phyloP scores from a whole-genome alignment of 352 stramenopile species.

The Pythium monospermum region DNA sequence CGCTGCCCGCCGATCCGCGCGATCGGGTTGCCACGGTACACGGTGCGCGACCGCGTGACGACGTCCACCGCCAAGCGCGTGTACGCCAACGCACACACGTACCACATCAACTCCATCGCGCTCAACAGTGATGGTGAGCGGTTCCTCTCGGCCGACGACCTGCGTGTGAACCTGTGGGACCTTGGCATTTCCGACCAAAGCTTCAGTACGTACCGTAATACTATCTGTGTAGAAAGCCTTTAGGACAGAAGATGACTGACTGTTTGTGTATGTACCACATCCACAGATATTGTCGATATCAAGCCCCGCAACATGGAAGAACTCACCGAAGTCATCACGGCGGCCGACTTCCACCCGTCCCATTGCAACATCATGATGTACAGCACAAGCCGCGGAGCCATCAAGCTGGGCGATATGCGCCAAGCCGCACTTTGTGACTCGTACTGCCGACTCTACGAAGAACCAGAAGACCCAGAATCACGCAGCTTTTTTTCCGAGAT shows the following conservation, averaged over 20 bases:
- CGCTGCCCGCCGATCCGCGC: constrained; percentile 8
- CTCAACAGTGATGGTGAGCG: constrained; percentile 94
- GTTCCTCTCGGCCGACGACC: constrained; percentile 95
- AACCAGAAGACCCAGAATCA: constrained; percentile 69
- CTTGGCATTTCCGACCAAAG: constrained; percentile 86
- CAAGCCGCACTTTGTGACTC: constrained; percentile 85
- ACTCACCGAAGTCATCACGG: constrained; percentile 95
- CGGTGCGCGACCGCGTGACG: constrained; percentile 52
- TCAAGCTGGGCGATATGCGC: constrained; percentile 93
- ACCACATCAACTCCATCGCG: constrained; percentile 96
- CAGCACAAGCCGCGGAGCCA: constrained; percentile 87
- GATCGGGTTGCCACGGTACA: constrained; percentile 55
- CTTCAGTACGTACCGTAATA: constrained; percentile 90
- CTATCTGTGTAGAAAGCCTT: no score
- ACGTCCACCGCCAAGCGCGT: constrained; percentile 79
- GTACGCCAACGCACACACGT: constrained; percentile 94
- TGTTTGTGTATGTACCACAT: no score
- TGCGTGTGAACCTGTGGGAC: constrained; percentile 96
- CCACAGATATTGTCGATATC: constrained; percentile 95
- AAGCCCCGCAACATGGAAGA: constrained; percentile 97
- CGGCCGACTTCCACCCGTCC: constrained; percentile 91
- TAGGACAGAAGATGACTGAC: no score
- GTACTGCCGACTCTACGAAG: constrained; percentile 83
- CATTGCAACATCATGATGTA: constrained; percentile 96
- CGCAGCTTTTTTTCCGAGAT: constrained; percentile 96